phyloP scores from a whole-genome alignment of 495 filamentous ascomycete genomes.

The Penicillium lividum region DNA sequence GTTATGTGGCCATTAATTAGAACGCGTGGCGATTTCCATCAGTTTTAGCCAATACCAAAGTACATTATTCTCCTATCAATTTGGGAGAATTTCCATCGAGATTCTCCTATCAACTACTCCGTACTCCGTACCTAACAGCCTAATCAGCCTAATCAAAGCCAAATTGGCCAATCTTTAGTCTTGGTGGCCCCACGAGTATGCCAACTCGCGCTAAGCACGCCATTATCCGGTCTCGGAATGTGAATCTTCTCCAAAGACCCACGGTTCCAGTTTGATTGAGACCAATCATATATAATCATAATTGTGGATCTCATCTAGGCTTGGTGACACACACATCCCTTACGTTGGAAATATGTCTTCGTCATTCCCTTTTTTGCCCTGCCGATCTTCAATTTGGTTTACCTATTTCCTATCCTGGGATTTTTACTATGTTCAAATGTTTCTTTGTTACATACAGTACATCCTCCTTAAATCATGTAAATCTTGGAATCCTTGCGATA shows the following conservation, averaged over 20 bases:
- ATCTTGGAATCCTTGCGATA: no score
- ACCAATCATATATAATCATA: not conserved
- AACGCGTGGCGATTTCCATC: constrained; percentile 16
- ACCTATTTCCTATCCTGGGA: no score
- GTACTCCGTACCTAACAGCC: no score
- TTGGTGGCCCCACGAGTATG: constrained; percentile 15
- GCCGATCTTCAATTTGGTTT: not conserved
- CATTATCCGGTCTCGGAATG: constrained; percentile 31
- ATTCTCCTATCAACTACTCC: not conserved
- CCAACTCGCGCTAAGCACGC: constrained; percentile 23
- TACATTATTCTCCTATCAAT: not conserved
- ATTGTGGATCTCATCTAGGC: no score
- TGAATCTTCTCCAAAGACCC: constrained; percentile 21
- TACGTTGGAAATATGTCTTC: constrained; percentile 11
- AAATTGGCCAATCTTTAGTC: constrained; percentile 14
- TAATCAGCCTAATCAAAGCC: not conserved
- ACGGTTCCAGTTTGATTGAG: constrained; percentile 18
- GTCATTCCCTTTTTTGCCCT: constrained; percentile 9
- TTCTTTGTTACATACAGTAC: no score
- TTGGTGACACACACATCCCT: constrained; percentile 21
- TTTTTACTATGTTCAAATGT: no score
- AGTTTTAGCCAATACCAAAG: not conserved
- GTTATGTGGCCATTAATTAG: not conserved
- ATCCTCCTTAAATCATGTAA: no score
- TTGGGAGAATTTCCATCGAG: not conserved